Conservation (phyloP, 345 rosid genomes). For the Boechera stricta region DNA sequence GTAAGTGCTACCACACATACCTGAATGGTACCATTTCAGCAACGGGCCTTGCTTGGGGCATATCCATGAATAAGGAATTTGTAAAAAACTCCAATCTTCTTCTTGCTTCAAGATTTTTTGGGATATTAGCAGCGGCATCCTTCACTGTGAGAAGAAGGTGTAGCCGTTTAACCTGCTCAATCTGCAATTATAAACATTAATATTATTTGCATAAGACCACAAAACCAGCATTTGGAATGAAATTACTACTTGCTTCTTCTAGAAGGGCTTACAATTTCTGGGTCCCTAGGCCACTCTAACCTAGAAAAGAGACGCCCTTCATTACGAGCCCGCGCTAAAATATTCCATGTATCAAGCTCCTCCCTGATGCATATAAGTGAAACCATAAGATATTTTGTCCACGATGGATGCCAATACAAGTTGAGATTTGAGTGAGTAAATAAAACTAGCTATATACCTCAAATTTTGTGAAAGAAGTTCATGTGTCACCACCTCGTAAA, state of each 20-base stretch:
- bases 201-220: conserved; percentile 32
- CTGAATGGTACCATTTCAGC: conserved; percentile 89
- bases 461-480: conserved; percentile 82
- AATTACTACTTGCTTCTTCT: not conserved
- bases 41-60: conserved; percentile 91
- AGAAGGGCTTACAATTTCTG: conserved; percentile 73
- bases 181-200: conserved; percentile 55
- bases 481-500: conserved; percentile 91
- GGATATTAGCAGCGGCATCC: conserved; percentile 91
- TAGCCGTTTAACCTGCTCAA: conserved; percentile 91
- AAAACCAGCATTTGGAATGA: conserved; percentile 30
- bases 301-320: conserved; percentile 86
- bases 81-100: conserved; percentile 91
- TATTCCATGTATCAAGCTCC: conserved; percentile 96
- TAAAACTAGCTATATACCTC: conserved; percentile 57
- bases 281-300: conserved; percentile 91
- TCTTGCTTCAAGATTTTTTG: conserved; percentile 97
- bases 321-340: conserved; percentile 82
- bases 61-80: conserved; percentile 93
- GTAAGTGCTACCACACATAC: conserved; percentile 45
- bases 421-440: conserved; percentile 1
- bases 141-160: conserved; percentile 97
- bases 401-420: conserved; percentile 20
- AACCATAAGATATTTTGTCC: conserved; percentile 17
- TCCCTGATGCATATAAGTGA: conserved; percentile 61